Conservation (phyloP, 2,329 filamentous ascomycete species). For the Didymosphaeria variabile region DNA sequence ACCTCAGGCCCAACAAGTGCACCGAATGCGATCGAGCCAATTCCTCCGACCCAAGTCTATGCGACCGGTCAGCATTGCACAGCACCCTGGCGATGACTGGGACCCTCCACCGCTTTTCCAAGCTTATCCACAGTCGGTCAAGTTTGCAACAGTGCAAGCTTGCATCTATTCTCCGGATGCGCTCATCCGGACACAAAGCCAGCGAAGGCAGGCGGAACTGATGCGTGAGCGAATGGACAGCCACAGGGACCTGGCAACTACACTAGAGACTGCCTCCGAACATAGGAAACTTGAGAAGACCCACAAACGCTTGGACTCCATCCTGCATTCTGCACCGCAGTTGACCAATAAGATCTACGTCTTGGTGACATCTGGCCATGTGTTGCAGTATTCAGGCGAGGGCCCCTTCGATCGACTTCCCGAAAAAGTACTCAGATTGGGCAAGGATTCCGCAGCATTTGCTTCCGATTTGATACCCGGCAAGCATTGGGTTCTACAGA, state of each 20-base stretch:
- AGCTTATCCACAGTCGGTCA: conserved; percentile 84
- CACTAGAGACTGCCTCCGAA: conserved; percentile 39
- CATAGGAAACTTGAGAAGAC: conserved; percentile 51
- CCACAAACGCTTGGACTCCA: conserved; percentile 53
- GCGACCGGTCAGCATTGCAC: conserved; percentile 27
- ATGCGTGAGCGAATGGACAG: conserved; percentile 49
- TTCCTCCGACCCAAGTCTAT: conserved; percentile 44
- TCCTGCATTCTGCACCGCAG: conserved; percentile 62
- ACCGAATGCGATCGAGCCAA: conserved; percentile 43
- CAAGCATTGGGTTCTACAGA: conserved; percentile 80
- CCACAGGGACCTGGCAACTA: conserved; percentile 42
- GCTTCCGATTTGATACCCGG: conserved; percentile 82
- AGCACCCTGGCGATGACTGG: conserved; percentile 41
- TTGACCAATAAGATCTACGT: conserved; percentile 78
- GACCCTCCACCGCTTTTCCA: conserved; percentile 79
- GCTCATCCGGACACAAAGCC: conserved; percentile 67
- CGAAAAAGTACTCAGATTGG: conserved; percentile 76
- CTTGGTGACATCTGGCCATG: conserved; percentile 73
- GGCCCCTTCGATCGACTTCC: conserved; percentile 76
- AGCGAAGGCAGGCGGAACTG: conserved; percentile 61
- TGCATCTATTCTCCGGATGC: conserved; percentile 74
- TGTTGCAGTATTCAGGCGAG: conserved; percentile 77
- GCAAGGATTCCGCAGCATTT: conserved; percentile 80
- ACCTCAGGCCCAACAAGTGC: conserved; percentile 39
- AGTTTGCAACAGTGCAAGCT: conserved; percentile 74